Evolutionary conservation across 805 yeast species (phyloP).

Genomic region (Pichia cabralensis): DNA sequence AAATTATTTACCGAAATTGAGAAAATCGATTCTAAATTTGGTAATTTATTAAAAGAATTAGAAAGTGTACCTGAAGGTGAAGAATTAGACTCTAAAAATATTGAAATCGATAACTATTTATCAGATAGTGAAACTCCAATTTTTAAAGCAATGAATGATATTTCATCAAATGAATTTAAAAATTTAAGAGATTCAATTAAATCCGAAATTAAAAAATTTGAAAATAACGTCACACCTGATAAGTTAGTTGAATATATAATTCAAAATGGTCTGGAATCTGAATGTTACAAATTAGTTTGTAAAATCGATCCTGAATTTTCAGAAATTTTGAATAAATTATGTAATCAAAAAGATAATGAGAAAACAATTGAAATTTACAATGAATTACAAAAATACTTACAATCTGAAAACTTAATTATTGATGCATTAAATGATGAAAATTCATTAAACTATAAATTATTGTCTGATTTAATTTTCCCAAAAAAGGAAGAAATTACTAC

Average conservation of each 20-base stretch:
- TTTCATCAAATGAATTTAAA: slow-evolving; percentile 10
- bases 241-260: slow-evolving; percentile 17
- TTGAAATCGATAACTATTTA: slow-evolving; percentile 14
- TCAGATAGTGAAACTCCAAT: slow-evolving; percentile 13
- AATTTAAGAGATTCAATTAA: slow-evolving; percentile 11
- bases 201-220: slow-evolving; percentile 15
- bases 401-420: slow-evolving; percentile 14
- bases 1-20: slow-evolving; percentile 12
- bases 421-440: slow-evolving; percentile 17
- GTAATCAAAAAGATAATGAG: slow-evolving; percentile 10
- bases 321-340: slow-evolving; percentile 6
- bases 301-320: slow-evolving; percentile 19
- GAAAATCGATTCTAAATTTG: slow-evolving; percentile 18
- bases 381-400: slow-evolving; percentile 14
- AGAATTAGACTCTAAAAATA: slow-evolving; percentile 13
- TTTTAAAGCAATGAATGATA: slow-evolving; percentile 17
- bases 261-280: slow-evolving; percentile 17
- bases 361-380: slow-evolving; percentile 12
- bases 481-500: not conserved
- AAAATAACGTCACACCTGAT: slow-evolving; percentile 14
- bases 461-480: slow-evolving; percentile 8
- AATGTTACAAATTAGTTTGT: slow-evolving; percentile 14
- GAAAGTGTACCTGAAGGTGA: slow-evolving; percentile 18
- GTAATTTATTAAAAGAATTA: slow-evolving; percentile 13
- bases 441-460: slow-evolving; percentile 15